Evolutionary conservation across 495 filamentous ascomycete species (phyloP), one percentile per base, ranked within the genome.

Genomic region (Penicillium chermesinum): DNA sequence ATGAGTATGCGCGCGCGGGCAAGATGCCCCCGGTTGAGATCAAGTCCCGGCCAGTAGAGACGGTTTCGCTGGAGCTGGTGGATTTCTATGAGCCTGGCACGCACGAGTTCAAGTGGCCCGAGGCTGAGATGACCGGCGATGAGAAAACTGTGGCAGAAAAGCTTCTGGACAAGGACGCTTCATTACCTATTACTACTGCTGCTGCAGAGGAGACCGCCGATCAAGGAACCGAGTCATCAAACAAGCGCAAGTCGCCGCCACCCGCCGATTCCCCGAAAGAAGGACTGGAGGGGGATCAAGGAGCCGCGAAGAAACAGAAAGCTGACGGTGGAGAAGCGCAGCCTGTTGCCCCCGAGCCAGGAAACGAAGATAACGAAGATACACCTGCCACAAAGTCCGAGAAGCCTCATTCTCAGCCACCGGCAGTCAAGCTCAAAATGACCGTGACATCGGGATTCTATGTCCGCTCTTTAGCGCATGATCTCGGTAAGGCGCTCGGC

Each of bases 371-470:
- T 9, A 41, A 50, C 10, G 18, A 19, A 7, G 51, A 59, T 13
- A 37, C 46, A 12, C 27, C 61, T 15, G 33, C 34, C 13, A 21
- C 41, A 16, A 21, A 48, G 15, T 20, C 46, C 14, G 38, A 59
- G 49, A 60, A 67, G 38, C 50, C 53, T 15, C 48, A 51, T 39
- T 53, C 61, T 16, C 70, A 45, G 7, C 82, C 85, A 7, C 80
- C 89, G 1, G 91, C 90, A 7, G 84, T 81, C 34, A 86, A 78
- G 61, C 78, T 99, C 41, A 80, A 83, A 46, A 89, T 99, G 87
- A 95, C 86, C 1, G 93, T 96, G 34, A 85, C 89, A 3, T 95
- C 89, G 3, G 93, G 93, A 35, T 99, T 97, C 75, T 99, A 99
- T 67, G 93, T 99, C 34, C 87, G 93, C 45, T 91, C 85, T 27